Conservation (phyloP, 345 rosid genomes). For the Nasturtium officinale region DNA sequence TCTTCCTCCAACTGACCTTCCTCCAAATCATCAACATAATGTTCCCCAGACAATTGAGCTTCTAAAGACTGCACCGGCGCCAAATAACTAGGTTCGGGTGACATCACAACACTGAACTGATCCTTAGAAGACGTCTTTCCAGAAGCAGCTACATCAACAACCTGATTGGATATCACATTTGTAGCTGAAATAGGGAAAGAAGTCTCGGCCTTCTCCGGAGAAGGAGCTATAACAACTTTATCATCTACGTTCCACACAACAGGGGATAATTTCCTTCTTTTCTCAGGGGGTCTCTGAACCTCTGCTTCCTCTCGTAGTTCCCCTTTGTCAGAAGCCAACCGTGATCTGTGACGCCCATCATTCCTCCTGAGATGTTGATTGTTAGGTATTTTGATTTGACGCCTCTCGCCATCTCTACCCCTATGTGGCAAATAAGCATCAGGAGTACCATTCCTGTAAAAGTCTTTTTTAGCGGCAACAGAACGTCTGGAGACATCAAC, state of each 20-base stretch:
- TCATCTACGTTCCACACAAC: slow-evolving; percentile 54
- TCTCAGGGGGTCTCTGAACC: slow-evolving; percentile 49
- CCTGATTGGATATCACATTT: slow-evolving; percentile 25
- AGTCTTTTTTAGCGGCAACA: slow-evolving; percentile 42
- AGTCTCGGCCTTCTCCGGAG: slow-evolving; percentile 28
- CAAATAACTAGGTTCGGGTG: slow-evolving; percentile 6
- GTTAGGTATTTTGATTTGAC: slow-evolving; percentile 16
- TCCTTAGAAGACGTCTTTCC: slow-evolving; percentile 16
- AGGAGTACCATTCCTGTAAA: slow-evolving; percentile 41
- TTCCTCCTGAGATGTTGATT: slow-evolving; percentile 20
- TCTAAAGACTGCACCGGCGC: slow-evolving; percentile 22
- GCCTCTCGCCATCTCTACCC: slow-evolving; percentile 33
- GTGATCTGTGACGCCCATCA: slow-evolving; percentile 23
- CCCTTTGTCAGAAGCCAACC: slow-evolving; percentile 22
- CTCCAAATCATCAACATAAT: slow-evolving; percentile 37
- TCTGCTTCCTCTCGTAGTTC: slow-evolving; percentile 31
- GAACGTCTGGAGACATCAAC: slow-evolving; percentile 55
- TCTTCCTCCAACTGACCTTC: slow-evolving; percentile 50
- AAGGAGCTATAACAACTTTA: slow-evolving; percentile 35
- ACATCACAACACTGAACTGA: slow-evolving; percentile 24
- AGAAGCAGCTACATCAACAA: slow-evolving; percentile 31
- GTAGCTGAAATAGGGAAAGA: slow-evolving; percentile 23
- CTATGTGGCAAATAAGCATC: slow-evolving; percentile 19
- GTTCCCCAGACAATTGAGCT: slow-evolving; percentile 15
- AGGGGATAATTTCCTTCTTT: slow-evolving; percentile 70